These are phyloP conservation scores for Scheffersomyces amazonensis DNA, from an alignment of 805 yeast genomes.

Conservation along the genomic window DNA sequence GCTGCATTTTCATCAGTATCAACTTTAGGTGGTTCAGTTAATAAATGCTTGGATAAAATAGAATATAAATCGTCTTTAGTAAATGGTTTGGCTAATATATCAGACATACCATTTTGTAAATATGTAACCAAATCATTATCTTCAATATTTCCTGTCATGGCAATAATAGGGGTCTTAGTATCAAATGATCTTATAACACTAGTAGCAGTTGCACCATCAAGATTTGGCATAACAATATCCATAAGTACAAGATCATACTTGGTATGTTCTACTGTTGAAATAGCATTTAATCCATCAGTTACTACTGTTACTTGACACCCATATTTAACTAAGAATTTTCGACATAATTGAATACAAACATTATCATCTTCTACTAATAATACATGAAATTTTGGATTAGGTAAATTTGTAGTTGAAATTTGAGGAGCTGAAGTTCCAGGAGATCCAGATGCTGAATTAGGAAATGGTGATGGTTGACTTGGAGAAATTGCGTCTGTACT, in stretches of 20 bases:
- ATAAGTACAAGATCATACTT: conserved; percentile 75
- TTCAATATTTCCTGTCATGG: conserved; percentile 89
- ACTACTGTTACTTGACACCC: conserved; percentile 94
- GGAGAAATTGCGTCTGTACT: neutral
- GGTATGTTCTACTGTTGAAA: conserved; percentile 66
- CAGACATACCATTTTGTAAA: conserved; percentile 86
- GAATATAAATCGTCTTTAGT: conserved; percentile 80
- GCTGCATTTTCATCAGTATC: conserved; percentile 2
- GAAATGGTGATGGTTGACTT: conserved; percentile 1
- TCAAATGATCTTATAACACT: conserved; percentile 84
- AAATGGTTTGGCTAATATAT: conserved; percentile 91
- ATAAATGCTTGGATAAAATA: conserved; percentile 72
- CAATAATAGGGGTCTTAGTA: conserved; percentile 82
- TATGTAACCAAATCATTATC: conserved; percentile 78
- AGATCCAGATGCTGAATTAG: neutral
- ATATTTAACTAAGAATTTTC: conserved; percentile 77
- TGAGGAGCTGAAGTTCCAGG: conserved; percentile 6
- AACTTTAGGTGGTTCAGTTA: conserved; percentile 27
- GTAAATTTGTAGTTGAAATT: conserved; percentile 20
- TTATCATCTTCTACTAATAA: conserved; percentile 77
- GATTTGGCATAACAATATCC: conserved; percentile 89
- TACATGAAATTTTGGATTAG: conserved; percentile 60
- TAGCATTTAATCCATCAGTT: conserved; percentile 88
- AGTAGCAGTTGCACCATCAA: conserved; percentile 89
- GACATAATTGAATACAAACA: conserved; percentile 78